Percentiles rank a stretch among this genome's conserved stretches.
Conservation (phyloP, 2,329 filamentous ascomycete genomes). For the Talaromyces sp. region DNA sequence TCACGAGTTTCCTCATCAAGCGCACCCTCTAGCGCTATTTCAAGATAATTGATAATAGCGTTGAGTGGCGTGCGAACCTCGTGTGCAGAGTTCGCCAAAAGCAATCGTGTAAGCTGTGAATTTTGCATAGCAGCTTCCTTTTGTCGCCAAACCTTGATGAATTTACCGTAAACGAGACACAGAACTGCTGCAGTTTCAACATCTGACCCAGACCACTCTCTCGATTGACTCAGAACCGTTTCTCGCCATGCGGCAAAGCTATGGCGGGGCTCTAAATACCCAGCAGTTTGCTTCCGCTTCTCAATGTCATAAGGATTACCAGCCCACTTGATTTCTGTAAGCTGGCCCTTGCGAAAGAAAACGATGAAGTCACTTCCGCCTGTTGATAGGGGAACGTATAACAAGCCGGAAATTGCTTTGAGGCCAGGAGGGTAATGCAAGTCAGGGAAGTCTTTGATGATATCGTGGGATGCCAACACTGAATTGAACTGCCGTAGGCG, state of each 20-base stretch:
- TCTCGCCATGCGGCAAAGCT: slow-evolving; percentile 84
- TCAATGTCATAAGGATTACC: slow-evolving; percentile 64
- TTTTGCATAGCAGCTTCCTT: slow-evolving; percentile 83
- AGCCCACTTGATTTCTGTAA: slow-evolving; percentile 78
- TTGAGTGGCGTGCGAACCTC: slow-evolving; percentile 90
- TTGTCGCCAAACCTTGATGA: slow-evolving; percentile 91
- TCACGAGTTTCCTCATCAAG: slow-evolving; percentile 83
- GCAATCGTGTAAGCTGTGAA: slow-evolving; percentile 75
- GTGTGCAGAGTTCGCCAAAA: slow-evolving; percentile 86
- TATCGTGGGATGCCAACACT: slow-evolving; percentile 76
- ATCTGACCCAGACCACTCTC: slow-evolving; percentile 87
- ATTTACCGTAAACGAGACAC: slow-evolving; percentile 84
- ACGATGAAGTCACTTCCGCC: slow-evolving; percentile 84
- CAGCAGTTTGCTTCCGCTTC: slow-evolving; percentile 75
- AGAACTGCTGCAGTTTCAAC: slow-evolving; percentile 86
- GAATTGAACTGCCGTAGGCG: slow-evolving; percentile 73
- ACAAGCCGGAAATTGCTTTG: slow-evolving; percentile 71
- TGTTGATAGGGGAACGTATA: slow-evolving; percentile 78
- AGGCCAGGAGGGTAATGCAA: slow-evolving; percentile 79
- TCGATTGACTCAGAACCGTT: slow-evolving; percentile 76
- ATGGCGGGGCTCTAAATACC: slow-evolving; percentile 75
- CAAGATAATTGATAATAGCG: slow-evolving; percentile 91
- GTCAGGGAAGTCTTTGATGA: slow-evolving; percentile 77
- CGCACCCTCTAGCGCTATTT: slow-evolving; percentile 81
- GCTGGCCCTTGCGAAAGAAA: slow-evolving; percentile 77